Base-by-base conservation (phyloP, 164 flowering plant genomes). In the Liriodendron chinense region DNA sequence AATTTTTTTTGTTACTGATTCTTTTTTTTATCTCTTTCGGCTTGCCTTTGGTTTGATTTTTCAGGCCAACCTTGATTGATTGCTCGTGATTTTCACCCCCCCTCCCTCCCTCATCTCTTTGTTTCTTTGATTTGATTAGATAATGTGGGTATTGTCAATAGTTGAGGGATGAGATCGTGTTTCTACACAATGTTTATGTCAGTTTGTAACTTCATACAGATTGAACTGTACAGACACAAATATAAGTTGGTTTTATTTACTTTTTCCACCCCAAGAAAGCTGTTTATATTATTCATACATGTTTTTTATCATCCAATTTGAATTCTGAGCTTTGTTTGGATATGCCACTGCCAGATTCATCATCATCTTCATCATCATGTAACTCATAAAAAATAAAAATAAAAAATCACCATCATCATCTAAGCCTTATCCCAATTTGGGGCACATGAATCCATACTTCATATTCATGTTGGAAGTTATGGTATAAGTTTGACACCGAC, bases 1-100 rank as follows among this genome's bases (percentile, higher is more conserved):
- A 7, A 8, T n/a, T 26, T 50, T 64, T 47, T 12, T 72, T 68
- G 56, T 12, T 50, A 20, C 22, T 24, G 47, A 59, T 67, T 75
- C 64, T 65, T 70, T 78, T 6, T 47, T 75, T 48, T 23, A 47
- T 20, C 49, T 24, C 25, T 71, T 61, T 66, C 12, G 69, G 57
- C 59, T 65, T 47, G 76, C 48, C 48, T 74, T 57, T 78, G 24
- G 28, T 53, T 74, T 68, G 73, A 59, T 72, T 75, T 69, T 69
- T 76, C 75, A 66, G 68, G 76, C 53, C 73, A 59, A 48, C 65
- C 34, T 64, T 65, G 59, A 47, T 76, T 74, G 34, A 71, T 57
- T 59, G 48, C 70, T 56, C 23, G 25, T 73, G 47, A 6, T 62
- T 48, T 57, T 70, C 74, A 28, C 22, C 20, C n/a, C 2, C 9